Evolutionary conservation across 768 basidiomycete species (phyloP).

Genomic region (Termitomyces sp.): DNA sequence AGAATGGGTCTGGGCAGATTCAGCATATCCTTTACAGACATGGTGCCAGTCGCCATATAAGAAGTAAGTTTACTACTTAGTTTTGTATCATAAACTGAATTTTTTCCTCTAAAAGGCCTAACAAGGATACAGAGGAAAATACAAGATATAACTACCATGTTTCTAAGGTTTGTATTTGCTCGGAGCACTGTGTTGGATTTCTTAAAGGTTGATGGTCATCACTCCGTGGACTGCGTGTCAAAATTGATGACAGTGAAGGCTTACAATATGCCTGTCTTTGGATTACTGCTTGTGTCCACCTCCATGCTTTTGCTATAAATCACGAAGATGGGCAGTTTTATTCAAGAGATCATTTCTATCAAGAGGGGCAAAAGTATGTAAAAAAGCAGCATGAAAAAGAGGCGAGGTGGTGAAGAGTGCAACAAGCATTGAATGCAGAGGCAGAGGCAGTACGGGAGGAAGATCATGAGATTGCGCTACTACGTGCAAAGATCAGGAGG

Average conservation of each 20-base stretch:
- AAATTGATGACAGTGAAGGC: constrained; percentile 16
- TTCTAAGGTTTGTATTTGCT: constrained; percentile 21
- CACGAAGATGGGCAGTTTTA: background rate
- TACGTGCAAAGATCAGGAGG: constrained; percentile 15
- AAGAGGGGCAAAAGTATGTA: background rate
- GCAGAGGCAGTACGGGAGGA: background rate
- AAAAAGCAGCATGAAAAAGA: background rate
- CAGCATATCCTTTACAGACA: constrained; percentile 25
- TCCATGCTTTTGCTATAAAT: constrained; percentile 22
- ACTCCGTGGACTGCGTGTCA: constrained; percentile 18
- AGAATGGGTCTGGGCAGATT: constrained; percentile 32
- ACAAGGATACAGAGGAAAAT: constrained; percentile 17
- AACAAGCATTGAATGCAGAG: background rate
- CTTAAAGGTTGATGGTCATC: constrained; percentile 26
- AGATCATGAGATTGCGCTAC: constrained; percentile 9
- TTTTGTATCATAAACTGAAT: too few relatives aligned
- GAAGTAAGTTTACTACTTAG: background rate
- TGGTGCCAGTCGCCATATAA: constrained; percentile 18
- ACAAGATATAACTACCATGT: constrained; percentile 20
- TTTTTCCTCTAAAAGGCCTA: constrained; percentile 4
- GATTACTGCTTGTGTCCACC: constrained; percentile 24
- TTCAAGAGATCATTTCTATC: background rate
- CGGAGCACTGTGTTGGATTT: constrained; percentile 27
- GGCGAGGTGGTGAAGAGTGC: background rate
- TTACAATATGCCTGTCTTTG: constrained; percentile 20